phyloP scores from a whole-genome alignment of 352 stramenopile genomes.

The Phytophthora idaei region DNA sequence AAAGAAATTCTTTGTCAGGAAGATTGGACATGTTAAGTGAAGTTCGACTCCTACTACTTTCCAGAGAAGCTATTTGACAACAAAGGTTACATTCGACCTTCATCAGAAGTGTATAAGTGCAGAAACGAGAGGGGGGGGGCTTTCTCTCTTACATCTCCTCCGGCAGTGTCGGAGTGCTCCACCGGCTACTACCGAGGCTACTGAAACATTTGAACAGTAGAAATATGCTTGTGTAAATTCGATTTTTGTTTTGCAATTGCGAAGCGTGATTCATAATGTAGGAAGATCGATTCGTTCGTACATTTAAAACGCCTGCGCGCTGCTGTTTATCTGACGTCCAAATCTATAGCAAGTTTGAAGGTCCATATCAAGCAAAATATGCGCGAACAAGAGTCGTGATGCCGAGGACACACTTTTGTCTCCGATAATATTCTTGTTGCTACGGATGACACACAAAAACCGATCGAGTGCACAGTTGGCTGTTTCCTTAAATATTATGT shows the following conservation, averaged over 20 bases:
- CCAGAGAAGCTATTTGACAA: background rate
- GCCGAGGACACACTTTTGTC: background rate
- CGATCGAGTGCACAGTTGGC: background rate
- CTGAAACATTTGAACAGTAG: background rate
- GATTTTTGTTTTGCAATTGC: background rate
- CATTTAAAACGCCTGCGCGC: background rate
- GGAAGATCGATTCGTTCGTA: background rate
- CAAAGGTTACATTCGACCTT: constrained; percentile 9
- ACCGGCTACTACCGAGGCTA: background rate
- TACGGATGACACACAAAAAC: background rate
- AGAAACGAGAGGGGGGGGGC: background rate
- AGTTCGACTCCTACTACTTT: constrained; percentile 11
- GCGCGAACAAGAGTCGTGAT: background rate
- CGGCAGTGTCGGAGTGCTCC: background rate
- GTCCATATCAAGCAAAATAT: background rate
- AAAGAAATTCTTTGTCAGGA: background rate
- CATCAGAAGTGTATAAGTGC: background rate
- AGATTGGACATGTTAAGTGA: constrained; percentile 13
- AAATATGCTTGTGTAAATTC: background rate
- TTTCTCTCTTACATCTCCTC: background rate
- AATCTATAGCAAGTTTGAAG: background rate
- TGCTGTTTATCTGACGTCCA: background rate
- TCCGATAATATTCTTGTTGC: background rate
- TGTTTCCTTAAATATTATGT: background rate
- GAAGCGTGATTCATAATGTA: background rate